These are phyloP conservation scores for Xylaria sp. DNA, from an alignment of 495 filamentous ascomycete species.

Conservation along the genomic window DNA sequence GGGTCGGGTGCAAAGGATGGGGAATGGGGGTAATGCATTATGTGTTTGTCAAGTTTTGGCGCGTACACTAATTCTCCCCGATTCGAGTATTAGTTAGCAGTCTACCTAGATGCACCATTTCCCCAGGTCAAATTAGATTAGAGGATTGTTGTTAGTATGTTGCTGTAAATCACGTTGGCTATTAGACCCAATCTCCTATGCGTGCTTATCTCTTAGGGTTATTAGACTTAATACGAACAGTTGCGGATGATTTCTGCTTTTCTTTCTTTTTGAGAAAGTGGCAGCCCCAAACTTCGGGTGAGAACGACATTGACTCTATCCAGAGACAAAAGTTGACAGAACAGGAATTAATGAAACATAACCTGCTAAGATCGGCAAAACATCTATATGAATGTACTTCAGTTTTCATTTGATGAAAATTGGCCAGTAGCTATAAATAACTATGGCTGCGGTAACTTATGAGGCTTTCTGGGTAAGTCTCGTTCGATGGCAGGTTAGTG, in stretches of 20 bases:
- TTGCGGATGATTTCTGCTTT: too few species aligned
- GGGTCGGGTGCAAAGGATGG: neutral
- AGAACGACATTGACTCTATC: neutral
- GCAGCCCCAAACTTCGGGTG: neutral
- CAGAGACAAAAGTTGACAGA: too few species aligned
- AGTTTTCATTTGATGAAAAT: too few species aligned
- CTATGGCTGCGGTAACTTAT: too few species aligned
- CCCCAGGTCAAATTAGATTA: neutral
- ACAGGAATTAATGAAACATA: too few species aligned
- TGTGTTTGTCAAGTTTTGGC: neutral
- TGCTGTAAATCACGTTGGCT: neutral
- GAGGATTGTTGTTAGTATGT: neutral
- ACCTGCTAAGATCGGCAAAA: too few species aligned
- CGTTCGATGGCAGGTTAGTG: too few species aligned
- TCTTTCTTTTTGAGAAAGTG: neutral
- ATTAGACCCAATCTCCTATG: neutral
- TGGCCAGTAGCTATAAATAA: too few species aligned
- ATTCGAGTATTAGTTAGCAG: neutral
- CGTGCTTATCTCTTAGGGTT: neutral
- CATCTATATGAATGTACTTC: too few species aligned
- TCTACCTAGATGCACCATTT: neutral
- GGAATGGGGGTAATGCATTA: constrained; percentile 4
- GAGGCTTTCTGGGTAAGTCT: too few species aligned
- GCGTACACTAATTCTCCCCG: neutral
- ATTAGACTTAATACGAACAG: neutral